Conservation (phyloP, 2,329 filamentous ascomycete genomes). For the Fusarium paranaense region DNA sequence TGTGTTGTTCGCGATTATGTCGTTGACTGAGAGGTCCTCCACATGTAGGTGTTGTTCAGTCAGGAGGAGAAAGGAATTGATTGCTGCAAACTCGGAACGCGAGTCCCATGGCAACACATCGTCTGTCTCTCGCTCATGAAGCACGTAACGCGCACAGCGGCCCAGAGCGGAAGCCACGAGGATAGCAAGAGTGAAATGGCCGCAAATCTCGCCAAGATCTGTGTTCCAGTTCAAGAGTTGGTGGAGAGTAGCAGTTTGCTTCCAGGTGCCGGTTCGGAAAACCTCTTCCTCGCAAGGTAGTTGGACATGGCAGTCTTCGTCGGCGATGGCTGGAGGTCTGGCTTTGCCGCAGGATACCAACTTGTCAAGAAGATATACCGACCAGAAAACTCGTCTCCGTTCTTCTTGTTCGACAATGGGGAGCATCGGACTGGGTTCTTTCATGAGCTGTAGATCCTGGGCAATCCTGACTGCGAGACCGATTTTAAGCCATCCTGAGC, state of each 20-base stretch:
- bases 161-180: slow-evolving; percentile 10
- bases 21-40: not conserved
- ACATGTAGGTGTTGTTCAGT: slow-evolving; percentile 7
- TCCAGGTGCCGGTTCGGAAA: not conserved
- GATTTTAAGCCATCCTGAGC: slow-evolving; percentile 11
- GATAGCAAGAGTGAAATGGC: slow-evolving; percentile 1
- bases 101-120: slow-evolving; percentile 19
- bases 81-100: slow-evolving; percentile 21
- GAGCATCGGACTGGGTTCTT: not conserved
- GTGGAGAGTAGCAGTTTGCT: slow-evolving; percentile 3
- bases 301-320: slow-evolving; percentile 5
- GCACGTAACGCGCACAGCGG: slow-evolving; percentile 6
- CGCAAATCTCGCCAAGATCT: not conserved
- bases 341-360: slow-evolving; percentile 10
- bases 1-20: not conserved
- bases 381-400: slow-evolving; percentile 10
- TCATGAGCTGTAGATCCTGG: slow-evolving; percentile 9
- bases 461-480: slow-evolving; percentile 10
- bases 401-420: slow-evolving; percentile 5
- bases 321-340: slow-evolving; percentile 4
- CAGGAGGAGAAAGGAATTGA: slow-evolving; percentile 16
- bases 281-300: not conserved
- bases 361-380: not conserved
- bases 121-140: not conserved
- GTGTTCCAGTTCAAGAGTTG: slow-evolving; percentile 10